Evolutionary conservation across 371 early-diverging fungal species (phyloP).

Genomic region (Mortierella sp.): DNA sequence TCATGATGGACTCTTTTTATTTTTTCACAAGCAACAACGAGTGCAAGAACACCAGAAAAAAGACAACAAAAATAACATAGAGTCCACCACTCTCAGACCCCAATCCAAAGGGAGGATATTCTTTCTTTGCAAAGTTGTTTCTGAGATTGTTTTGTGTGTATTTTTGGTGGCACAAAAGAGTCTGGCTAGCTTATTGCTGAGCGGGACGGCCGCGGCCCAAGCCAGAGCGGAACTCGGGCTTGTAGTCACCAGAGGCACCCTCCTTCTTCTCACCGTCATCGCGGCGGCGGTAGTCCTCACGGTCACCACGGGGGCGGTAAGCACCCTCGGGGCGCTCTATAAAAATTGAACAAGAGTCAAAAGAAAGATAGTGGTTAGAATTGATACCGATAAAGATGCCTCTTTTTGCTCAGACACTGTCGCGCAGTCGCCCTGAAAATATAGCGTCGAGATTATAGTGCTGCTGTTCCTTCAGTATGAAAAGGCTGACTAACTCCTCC

Average conservation of each 20-base stretch:
- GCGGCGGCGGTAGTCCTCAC: conserved; percentile 87
- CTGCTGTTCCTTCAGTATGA: no score
- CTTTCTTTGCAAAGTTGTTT: not conserved
- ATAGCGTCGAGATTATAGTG: not conserved
- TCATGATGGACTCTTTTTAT: conserved; percentile 19
- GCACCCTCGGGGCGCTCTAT: conserved; percentile 58
- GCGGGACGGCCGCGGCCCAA: conserved; percentile 70
- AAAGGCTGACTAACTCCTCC: no score
- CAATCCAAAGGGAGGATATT: conserved; percentile 14
- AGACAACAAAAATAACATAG: conserved; percentile 10
- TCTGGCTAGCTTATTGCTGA: conserved; percentile 18
- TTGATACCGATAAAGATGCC: no score
- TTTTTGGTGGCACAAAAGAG: not conserved
- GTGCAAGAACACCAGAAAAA: not conserved
- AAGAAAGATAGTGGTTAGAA: not conserved
- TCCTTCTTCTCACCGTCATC: conserved; percentile 84
- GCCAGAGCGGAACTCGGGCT: conserved; percentile 94
- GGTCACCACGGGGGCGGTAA: conserved; percentile 73
- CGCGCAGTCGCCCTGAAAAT: not conserved
- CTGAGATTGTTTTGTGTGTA: not conserved
- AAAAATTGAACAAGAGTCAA: not conserved
- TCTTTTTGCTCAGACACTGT: not conserved
- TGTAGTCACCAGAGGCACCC: conserved; percentile 89
- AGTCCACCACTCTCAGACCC: conserved; percentile 21
- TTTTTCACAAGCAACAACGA: conserved; percentile 5